Percentiles rank a stretch among this genome's conserved stretches.
phyloP scores from a whole-genome alignment of 352 stramenopile species.

The Elongisporangium senticosum region DNA sequence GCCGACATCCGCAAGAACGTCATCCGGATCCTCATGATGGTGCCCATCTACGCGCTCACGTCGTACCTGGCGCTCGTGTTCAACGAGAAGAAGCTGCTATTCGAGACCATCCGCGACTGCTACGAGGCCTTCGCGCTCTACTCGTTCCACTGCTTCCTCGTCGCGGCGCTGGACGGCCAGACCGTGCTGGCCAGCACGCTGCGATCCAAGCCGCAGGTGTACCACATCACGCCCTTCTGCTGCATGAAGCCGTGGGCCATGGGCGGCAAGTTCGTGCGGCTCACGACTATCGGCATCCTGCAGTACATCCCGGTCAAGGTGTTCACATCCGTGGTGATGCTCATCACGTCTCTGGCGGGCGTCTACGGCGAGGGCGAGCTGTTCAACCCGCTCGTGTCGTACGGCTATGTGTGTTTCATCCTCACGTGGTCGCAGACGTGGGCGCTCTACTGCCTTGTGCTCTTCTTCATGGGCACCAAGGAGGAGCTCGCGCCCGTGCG shows the following conservation, averaged over 20 bases:
- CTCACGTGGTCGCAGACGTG: constrained; percentile 88
- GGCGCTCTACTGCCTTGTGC: constrained; percentile 91
- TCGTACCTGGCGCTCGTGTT: constrained; percentile 89
- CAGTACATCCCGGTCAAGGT: constrained; percentile 92
- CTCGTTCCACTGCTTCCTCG: constrained; percentile 91
- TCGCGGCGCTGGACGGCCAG: constrained; percentile 84
- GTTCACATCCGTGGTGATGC: constrained; percentile 80
- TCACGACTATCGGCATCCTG: constrained; percentile 90
- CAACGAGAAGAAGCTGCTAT: constrained; percentile 86
- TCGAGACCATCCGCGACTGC: constrained; percentile 88
- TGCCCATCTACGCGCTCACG: constrained; percentile 90
- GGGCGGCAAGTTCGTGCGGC: constrained; percentile 90
- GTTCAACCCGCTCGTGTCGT: constrained; percentile 74
- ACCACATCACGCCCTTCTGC: constrained; percentile 82
- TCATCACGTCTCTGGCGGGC: constrained; percentile 77
- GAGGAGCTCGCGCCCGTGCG: constrained; percentile 86
- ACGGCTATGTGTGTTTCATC: constrained; percentile 89
- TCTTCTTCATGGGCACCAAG: constrained; percentile 92
- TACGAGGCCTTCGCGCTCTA: constrained; percentile 94
- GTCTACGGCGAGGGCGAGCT: constrained; percentile 90
- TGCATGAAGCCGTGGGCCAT: constrained; percentile 88
- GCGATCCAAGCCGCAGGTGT: constrained; percentile 80
- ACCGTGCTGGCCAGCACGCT: constrained; percentile 78
- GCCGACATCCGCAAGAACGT: constrained; percentile 86
- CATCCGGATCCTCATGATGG: constrained; percentile 92